phyloP scores from a whole-genome alignment of 1,139 yeast genomes.

The Yamadazyma membranifaciens region DNA sequence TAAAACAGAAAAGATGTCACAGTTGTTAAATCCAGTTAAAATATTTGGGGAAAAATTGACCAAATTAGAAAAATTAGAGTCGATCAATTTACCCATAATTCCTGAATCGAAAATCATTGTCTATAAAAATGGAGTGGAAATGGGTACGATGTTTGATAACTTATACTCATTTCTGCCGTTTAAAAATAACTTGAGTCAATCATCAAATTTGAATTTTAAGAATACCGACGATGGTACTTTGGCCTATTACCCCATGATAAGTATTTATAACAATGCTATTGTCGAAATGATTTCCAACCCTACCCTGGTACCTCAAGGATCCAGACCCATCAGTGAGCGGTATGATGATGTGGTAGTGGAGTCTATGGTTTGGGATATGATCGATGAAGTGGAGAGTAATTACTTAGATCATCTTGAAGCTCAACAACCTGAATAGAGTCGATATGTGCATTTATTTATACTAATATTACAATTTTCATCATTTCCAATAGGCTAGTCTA shows the following conservation, averaged over 20 bases:
- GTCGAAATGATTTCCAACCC: constrained; percentile 74
- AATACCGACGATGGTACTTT: constrained; percentile 75
- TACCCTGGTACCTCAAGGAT: constrained; percentile 37
- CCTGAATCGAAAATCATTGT: constrained; percentile 61
- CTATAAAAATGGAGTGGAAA: constrained; percentile 71
- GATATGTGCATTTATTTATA: not conserved
- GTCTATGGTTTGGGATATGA: constrained; percentile 76
- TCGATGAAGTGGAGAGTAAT: constrained; percentile 82
- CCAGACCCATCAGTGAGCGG: constrained; percentile 56
- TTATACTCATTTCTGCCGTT: constrained; percentile 73
- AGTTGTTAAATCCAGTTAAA: constrained; percentile 68
- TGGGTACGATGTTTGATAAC: constrained; percentile 66
- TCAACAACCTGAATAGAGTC: no score
- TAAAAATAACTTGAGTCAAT: constrained; percentile 34
- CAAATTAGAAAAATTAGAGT: constrained; percentile 24
- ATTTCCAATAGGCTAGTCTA: no score
- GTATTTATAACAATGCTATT: constrained; percentile 78
- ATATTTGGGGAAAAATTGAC: constrained; percentile 66
- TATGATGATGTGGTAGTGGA: constrained; percentile 74
- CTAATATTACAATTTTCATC: no score
- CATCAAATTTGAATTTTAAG: constrained; percentile 47
- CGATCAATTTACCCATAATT: constrained; percentile 38
- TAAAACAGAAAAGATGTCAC: constrained; percentile 73
- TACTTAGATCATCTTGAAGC: constrained; percentile 47
- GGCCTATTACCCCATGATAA: constrained; percentile 90